phyloP scores from a whole-genome alignment of 2,329 filamentous ascomycete genomes.

The Pezicula neosporulosa region DNA sequence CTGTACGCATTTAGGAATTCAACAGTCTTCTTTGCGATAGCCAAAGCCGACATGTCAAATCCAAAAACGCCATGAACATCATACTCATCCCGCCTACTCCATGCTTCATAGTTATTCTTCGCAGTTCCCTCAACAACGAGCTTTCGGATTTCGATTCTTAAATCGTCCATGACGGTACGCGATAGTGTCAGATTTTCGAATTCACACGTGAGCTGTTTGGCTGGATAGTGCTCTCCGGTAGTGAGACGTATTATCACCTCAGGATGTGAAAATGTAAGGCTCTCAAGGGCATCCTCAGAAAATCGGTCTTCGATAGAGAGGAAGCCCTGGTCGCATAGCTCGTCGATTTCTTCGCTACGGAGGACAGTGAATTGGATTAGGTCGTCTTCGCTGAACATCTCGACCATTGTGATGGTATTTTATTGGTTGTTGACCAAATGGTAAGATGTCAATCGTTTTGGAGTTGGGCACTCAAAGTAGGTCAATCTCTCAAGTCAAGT shows the following conservation, averaged over 20 bases:
- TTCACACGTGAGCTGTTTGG: slow-evolving; percentile 10
- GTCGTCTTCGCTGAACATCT: slow-evolving; percentile 12
- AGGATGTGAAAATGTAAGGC: slow-evolving; percentile 11
- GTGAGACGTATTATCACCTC: slow-evolving; percentile 14
- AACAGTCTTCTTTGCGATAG: slow-evolving; percentile 7
- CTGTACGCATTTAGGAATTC: slow-evolving; percentile 12
- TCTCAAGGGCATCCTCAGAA: slow-evolving; percentile 3
- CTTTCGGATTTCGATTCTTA: slow-evolving; percentile 7
- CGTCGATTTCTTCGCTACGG: slow-evolving; percentile 13
- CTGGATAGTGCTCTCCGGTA: slow-evolving; percentile 17
- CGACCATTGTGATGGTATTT: not conserved
- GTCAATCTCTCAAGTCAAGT: too few relatives aligned
- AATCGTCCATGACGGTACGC: slow-evolving; percentile 10
- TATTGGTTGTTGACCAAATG: not conserved
- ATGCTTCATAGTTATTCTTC: slow-evolving; percentile 7
- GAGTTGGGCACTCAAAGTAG: too few relatives aligned
- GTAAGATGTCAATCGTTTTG: too few relatives aligned
- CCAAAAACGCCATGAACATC: slow-evolving; percentile 7
- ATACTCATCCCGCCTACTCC: slow-evolving; percentile 4
- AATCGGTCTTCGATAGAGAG: slow-evolving; percentile 6
- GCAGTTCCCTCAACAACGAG: slow-evolving; percentile 11
- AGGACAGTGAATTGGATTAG: slow-evolving; percentile 15
- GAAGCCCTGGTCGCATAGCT: slow-evolving; percentile 8
- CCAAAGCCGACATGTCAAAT: slow-evolving; percentile 10
- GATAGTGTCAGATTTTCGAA: slow-evolving; percentile 15